These are phyloP conservation scores for Hevea brasiliensis DNA, from an alignment of 345 rosid species.

Conservation along the genomic window DNA sequence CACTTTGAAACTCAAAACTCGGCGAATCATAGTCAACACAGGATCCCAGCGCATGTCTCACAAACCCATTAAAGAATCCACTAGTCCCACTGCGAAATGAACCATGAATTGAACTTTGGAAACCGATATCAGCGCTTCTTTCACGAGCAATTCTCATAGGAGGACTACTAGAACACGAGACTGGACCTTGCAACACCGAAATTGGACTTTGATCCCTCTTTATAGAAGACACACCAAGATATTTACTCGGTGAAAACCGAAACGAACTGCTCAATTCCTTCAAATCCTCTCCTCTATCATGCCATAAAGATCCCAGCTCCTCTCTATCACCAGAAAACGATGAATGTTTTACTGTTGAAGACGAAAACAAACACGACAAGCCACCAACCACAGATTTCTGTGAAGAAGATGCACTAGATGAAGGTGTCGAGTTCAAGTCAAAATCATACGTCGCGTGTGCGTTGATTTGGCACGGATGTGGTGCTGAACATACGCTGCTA, in stretches of 20 bases:
- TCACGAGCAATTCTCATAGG: slow-evolving; percentile 56
- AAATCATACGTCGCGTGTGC: slow-evolving; percentile 58
- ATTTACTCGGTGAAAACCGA: slow-evolving; percentile 54
- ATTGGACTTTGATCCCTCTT: slow-evolving; percentile 81
- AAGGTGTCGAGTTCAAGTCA: slow-evolving; percentile 58
- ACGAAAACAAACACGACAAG: slow-evolving; percentile 76
- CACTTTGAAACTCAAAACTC: slow-evolving; percentile 25
- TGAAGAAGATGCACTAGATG: slow-evolving; percentile 50
- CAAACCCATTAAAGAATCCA: slow-evolving; percentile 67
- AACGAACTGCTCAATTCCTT: slow-evolving; percentile 76
- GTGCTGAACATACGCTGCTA: slow-evolving; percentile 64
- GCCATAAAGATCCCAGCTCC: slow-evolving; percentile 47
- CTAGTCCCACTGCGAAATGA: slow-evolving; percentile 44
- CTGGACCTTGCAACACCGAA: slow-evolving; percentile 78
- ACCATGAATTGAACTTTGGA: slow-evolving; percentile 30
- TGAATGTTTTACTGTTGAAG: slow-evolving; percentile 42
- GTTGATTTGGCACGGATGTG: slow-evolving; percentile 63
- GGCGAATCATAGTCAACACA: slow-evolving; percentile 71
- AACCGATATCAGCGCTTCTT: slow-evolving; percentile 41
- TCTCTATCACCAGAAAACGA: slow-evolving; percentile 52
- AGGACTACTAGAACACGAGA: slow-evolving; percentile 65
- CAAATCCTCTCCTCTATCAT: slow-evolving; percentile 60
- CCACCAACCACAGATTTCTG: slow-evolving; percentile 73
- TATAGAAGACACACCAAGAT: slow-evolving; percentile 37
- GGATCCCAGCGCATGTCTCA: slow-evolving; percentile 70